These are phyloP conservation scores for Podochytrium sp. DNA, from an alignment of 192 early-diverging fungal genomes.

Conservation along the genomic window DNA sequence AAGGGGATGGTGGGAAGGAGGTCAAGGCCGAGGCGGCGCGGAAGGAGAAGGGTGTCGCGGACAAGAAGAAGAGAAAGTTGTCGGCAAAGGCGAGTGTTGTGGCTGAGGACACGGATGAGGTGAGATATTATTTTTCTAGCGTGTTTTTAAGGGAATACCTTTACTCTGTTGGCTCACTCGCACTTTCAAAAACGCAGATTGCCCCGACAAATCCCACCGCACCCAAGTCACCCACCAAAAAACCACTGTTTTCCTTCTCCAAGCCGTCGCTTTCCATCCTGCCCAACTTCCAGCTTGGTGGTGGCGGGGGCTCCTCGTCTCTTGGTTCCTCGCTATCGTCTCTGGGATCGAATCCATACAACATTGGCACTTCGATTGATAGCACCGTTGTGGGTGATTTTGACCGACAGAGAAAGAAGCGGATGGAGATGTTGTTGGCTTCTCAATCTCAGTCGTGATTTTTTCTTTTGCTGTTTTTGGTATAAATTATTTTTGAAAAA, in stretches of 20 bases:
- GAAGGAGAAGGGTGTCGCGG: slow-evolving; percentile 41
- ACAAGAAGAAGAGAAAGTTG: slow-evolving; percentile 47
- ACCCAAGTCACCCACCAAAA: slow-evolving; percentile 1
- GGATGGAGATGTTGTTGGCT: not conserved
- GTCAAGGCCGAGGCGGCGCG: too few relatives aligned
- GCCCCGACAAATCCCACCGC: not conserved
- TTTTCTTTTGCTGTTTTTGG: too few relatives aligned
- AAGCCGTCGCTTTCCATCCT: not conserved
- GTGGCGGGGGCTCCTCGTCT: not conserved
- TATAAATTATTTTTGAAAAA: too few relatives aligned
- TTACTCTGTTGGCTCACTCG: too few relatives aligned
- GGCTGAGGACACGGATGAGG: slow-evolving; percentile 43
- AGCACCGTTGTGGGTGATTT: not conserved
- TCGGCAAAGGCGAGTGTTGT: not conserved
- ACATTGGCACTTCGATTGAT: not conserved
- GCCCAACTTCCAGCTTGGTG: not conserved
- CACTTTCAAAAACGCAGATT: not conserved
- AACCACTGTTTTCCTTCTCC: slow-evolving; percentile 15
- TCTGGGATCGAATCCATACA: slow-evolving; percentile 14
- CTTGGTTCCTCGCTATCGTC: too few relatives aligned
- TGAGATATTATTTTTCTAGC: slow-evolving; percentile 2
- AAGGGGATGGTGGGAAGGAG: not conserved
- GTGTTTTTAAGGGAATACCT: too few relatives aligned
- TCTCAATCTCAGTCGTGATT: not conserved
- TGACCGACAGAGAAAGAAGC: slow-evolving; percentile 1